phyloP scores from a whole-genome alignment of 2,329 filamentous ascomycete species.

The Penicillium expansum region DNA sequence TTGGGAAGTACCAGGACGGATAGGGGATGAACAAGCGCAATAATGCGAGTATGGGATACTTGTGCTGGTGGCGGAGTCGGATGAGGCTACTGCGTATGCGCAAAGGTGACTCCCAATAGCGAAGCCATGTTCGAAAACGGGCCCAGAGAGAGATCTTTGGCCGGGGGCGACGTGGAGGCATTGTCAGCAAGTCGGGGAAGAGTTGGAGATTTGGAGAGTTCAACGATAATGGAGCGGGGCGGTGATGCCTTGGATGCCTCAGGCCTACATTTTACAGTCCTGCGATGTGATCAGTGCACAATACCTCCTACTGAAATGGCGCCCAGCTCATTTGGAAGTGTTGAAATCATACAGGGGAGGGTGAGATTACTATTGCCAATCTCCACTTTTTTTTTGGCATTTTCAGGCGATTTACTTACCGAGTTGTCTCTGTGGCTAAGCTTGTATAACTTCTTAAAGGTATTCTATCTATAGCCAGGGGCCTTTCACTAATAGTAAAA shows the following conservation, averaged over 20 bases:
- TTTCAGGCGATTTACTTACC: not conserved
- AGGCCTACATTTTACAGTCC: not conserved
- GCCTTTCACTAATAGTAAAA: not conserved
- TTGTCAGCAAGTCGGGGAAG: not conserved
- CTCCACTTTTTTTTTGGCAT: too few species aligned
- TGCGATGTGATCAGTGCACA: too few species aligned
- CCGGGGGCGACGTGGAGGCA: not conserved
- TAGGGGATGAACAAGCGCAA: slow-evolving; percentile 25
- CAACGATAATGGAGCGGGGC: not conserved
- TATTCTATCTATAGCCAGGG: not conserved
- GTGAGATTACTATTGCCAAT: not conserved
- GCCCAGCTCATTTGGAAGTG: not conserved
- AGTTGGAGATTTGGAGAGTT: not conserved
- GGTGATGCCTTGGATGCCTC: not conserved
- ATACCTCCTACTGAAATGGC: not conserved
- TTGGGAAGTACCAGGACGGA: slow-evolving; percentile 25
- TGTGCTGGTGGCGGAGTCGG: slow-evolving; percentile 19
- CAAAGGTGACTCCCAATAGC: slow-evolving; percentile 14
- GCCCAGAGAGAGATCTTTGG: not conserved
- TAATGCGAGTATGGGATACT: slow-evolving; percentile 20
- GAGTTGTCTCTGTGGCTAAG: not conserved
- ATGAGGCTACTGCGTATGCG: slow-evolving; percentile 20
- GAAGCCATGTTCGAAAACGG: not conserved
- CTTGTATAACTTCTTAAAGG: not conserved
- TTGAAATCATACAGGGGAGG: not conserved